Evolutionary conservation across 352 stramenopile species (phyloP).

Genomic region (Globisporangium cylindrosporum): DNA sequence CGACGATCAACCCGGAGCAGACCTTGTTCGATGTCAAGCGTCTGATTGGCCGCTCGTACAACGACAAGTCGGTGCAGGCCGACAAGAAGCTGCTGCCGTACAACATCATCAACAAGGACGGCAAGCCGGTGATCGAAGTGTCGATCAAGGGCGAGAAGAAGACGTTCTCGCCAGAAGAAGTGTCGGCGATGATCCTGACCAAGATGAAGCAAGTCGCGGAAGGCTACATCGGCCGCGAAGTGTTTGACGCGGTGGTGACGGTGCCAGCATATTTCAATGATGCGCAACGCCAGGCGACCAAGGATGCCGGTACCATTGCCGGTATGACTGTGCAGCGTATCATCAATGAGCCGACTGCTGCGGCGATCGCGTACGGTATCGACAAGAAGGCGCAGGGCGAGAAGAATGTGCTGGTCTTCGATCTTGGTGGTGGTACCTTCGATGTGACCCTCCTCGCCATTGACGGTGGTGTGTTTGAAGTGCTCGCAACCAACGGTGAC

Average conservation of each 20-base stretch:
- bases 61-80: constrained; percentile 97
- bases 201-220: constrained; percentile 72
- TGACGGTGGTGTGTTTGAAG: no score
- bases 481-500: no score
- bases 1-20: constrained; percentile 98
- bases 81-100: constrained; percentile 99
- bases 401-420: constrained; percentile 96
- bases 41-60: constrained; percentile 96
- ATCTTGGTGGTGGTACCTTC: no score
- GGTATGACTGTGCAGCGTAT: constrained; percentile 94
- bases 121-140: constrained; percentile 47
- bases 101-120: constrained; percentile 93
- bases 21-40: constrained; percentile 99
- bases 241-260: constrained; percentile 90
- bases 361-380: constrained; percentile 93
- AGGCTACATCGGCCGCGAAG: no score
- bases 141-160: constrained; percentile 44
- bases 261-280: constrained; percentile 97
- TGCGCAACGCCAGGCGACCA: constrained; percentile 93
- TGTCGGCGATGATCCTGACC: constrained; percentile 70
- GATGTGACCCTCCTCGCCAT: no score
- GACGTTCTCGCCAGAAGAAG: constrained; percentile 76
- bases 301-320: constrained; percentile 89
- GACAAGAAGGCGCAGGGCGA: constrained; percentile 92
- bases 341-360: constrained; percentile 97